These are phyloP conservation scores for Diaporthe citrichinensis DNA, from an alignment of 2,329 filamentous ascomycete genomes.

Conservation along the genomic window DNA sequence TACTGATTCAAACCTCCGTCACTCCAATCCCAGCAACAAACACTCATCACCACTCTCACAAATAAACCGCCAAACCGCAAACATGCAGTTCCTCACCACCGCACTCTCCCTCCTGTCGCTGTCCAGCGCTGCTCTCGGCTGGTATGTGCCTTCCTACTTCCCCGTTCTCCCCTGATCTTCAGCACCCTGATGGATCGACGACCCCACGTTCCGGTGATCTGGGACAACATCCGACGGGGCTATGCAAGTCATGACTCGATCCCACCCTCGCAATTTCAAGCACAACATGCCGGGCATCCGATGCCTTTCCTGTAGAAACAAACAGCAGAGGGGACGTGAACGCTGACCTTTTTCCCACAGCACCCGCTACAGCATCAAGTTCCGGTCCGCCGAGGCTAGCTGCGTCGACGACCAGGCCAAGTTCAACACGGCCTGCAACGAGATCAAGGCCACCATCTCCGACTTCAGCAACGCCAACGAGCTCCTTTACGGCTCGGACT, in stretches of 20 bases:
- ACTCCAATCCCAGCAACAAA: not conserved
- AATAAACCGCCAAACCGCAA: not conserved
- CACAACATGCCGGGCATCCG: not conserved
- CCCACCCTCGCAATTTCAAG: not conserved
- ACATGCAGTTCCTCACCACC: constrained; percentile 21
- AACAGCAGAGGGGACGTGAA: not conserved
- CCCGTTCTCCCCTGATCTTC: not conserved
- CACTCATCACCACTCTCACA: not conserved
- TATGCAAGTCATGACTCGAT: constrained; percentile 24
- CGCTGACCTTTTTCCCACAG: not conserved
- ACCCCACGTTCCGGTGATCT: not conserved
- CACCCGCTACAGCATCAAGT: not conserved
- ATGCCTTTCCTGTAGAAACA: not conserved
- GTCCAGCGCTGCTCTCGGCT: constrained; percentile 5
- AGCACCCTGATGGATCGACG: not conserved
- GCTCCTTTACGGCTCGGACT: not conserved
- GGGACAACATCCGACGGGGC: not conserved
- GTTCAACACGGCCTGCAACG: not conserved
- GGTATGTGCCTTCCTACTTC: not conserved
- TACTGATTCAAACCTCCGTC: not conserved
- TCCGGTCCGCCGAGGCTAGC: not conserved
- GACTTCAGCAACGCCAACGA: constrained; percentile 13
- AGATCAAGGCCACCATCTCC: not conserved
- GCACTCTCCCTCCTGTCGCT: constrained; percentile 6
- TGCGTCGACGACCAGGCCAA: constrained; percentile 6